Conservation (phyloP, 192 early-diverging fungal species). For the Endogone sp. region DNA sequence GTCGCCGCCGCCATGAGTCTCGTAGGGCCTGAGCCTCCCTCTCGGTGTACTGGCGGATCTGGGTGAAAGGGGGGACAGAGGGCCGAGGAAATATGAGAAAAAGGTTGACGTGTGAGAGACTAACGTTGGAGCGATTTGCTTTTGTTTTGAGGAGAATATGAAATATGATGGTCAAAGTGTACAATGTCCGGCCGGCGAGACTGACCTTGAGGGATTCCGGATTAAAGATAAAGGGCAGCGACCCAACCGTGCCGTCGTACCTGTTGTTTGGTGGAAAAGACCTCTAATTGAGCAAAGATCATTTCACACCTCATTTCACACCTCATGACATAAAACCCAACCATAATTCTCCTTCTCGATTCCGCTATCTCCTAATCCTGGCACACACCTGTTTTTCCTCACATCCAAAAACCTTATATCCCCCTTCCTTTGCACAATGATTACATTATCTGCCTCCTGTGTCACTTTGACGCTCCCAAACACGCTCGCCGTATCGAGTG, state of each 20-base stretch:
- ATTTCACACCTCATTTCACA: not conserved
- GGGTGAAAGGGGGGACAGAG: too few relatives aligned
- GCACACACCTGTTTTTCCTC: conserved; percentile 53
- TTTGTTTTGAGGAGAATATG: too few relatives aligned
- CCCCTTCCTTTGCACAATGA: conserved; percentile 54
- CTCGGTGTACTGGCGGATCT: not conserved
- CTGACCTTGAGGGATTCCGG: not conserved
- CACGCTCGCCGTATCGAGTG: conserved; percentile 62
- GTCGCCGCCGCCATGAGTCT: too few relatives aligned
- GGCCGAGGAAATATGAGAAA: not conserved
- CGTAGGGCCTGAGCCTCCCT: too few relatives aligned
- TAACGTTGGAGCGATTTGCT: not conserved
- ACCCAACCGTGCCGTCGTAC: not conserved
- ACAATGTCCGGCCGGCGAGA: not conserved
- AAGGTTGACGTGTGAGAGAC: not conserved
- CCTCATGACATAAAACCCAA: not conserved
- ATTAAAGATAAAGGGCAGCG: not conserved
- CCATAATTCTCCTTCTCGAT: too few relatives aligned
- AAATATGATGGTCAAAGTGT: too few relatives aligned
- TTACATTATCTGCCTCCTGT: conserved; percentile 75
- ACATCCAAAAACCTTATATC: conserved; percentile 49
- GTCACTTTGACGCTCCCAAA: conserved; percentile 74
- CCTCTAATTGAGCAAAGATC: not conserved
- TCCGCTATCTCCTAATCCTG: too few relatives aligned
- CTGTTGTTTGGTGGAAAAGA: not conserved